phyloP scores from a whole-genome alignment of 2,329 filamentous ascomycete genomes.

The Tolypocladium tundrense region DNA sequence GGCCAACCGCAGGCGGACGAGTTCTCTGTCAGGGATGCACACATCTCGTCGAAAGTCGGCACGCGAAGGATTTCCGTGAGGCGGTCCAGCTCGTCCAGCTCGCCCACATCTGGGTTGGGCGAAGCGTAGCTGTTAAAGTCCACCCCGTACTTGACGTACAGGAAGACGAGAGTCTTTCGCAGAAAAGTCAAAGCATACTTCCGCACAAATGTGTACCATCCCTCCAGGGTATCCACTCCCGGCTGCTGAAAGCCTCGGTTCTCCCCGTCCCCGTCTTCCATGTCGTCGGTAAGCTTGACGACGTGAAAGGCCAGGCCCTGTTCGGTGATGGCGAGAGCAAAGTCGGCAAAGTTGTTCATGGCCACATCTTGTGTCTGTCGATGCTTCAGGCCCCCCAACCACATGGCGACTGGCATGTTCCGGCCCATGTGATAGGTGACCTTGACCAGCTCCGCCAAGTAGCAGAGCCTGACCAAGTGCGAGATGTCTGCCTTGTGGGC shows the following conservation, averaged over 20 bases:
- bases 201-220: slow-evolving; percentile 52
- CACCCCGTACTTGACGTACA: slow-evolving; percentile 81
- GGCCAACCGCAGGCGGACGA: slow-evolving; percentile 39
- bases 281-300: slow-evolving; percentile 14
- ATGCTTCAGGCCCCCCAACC: slow-evolving; percentile 34
- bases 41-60: slow-evolving; percentile 70
- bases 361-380: slow-evolving; percentile 32
- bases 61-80: slow-evolving; percentile 67
- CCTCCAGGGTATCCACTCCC: slow-evolving; percentile 40
- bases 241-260: slow-evolving; percentile 45
- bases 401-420: slow-evolving; percentile 40
- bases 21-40: slow-evolving; percentile 44
- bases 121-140: slow-evolving; percentile 68
- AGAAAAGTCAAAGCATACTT: slow-evolving; percentile 87
- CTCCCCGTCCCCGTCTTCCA: slow-evolving; percentile 18
- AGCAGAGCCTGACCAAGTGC: slow-evolving; percentile 76
- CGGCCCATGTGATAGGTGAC: slow-evolving; percentile 52
- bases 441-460: slow-evolving; percentile 83
- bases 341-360: slow-evolving; percentile 44
- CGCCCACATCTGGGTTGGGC: slow-evolving; percentile 54
- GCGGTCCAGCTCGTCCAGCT: slow-evolving; percentile 78
- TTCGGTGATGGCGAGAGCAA: slow-evolving; percentile 38
- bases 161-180: slow-evolving; percentile 71
- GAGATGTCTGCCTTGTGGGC: slow-evolving; percentile 63
- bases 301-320: slow-evolving; percentile 31